Conservation (phyloP, 805 yeast genomes). For the Cyberlindnera saturnus region DNA sequence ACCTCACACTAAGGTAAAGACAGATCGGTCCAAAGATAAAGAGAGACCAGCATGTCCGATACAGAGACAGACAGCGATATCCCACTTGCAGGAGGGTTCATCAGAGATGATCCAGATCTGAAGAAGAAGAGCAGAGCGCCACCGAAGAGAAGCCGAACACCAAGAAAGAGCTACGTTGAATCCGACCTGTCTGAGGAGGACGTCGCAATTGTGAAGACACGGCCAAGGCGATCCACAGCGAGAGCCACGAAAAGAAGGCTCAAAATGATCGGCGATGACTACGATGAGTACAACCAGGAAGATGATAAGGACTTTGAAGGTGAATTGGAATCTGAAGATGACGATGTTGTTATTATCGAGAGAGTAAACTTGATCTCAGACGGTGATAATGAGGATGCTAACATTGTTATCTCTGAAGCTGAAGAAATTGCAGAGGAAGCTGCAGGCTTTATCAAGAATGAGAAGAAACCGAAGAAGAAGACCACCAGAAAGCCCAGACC, state of each 20-base stretch:
- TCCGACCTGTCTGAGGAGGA: slow-evolving; percentile 5
- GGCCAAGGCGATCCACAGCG: slow-evolving; percentile 22
- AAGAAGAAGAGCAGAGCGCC: slow-evolving; percentile 5
- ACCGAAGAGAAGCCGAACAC: background rate
- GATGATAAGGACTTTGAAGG: slow-evolving; percentile 26
- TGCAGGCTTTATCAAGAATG: slow-evolving; percentile 12
- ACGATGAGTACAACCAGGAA: slow-evolving; percentile 27
- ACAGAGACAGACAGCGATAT: slow-evolving; percentile 19
- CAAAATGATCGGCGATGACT: slow-evolving; percentile 26
- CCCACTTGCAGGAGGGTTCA: slow-evolving; percentile 23
- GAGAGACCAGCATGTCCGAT: slow-evolving; percentile 3
- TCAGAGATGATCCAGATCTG: slow-evolving; percentile 22
- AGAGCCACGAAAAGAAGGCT: slow-evolving; percentile 22
- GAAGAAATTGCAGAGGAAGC: slow-evolving; percentile 15
- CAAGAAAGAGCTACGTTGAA: slow-evolving; percentile 7
- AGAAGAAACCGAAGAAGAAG: slow-evolving; percentile 15
- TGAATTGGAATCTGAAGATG: slow-evolving; percentile 22
- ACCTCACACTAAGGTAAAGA: no score
- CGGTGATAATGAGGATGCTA: slow-evolving; percentile 9
- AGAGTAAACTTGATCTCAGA: slow-evolving; percentile 15
- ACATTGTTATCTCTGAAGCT: slow-evolving; percentile 3
- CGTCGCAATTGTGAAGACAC: background rate
- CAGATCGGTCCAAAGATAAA: background rate
- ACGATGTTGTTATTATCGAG: slow-evolving; percentile 18
- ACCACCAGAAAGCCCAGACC: slow-evolving; percentile 11